These are phyloP conservation scores for Blumeria graminis DNA, from an alignment of 2,329 filamentous ascomycete genomes.

Conservation along the genomic window DNA sequence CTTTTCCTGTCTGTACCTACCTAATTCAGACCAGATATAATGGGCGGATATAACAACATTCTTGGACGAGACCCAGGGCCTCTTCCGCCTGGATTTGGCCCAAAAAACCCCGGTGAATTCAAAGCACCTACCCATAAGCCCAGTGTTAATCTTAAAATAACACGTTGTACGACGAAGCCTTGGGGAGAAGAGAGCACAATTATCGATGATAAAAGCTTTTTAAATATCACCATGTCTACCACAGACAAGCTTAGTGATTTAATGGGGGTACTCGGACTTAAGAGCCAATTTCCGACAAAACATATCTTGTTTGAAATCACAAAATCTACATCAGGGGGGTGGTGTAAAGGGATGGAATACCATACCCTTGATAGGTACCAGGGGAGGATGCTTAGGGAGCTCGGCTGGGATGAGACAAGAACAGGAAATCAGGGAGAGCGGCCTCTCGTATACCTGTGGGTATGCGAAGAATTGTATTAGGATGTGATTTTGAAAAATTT, in stretches of 20 bases:
- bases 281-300: conserved; percentile 18
- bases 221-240: no score
- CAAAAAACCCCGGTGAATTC: no score
- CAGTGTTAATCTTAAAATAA: no score
- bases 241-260: no score
- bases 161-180: no score
- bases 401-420: conserved; percentile 32
- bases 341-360: conserved; percentile 31
- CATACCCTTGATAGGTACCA: conserved; percentile 23
- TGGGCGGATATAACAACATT: conserved; percentile 1
- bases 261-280: background rate
- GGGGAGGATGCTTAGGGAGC: conserved; percentile 25
- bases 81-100: conserved; percentile 5
- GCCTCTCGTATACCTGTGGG: conserved; percentile 33
- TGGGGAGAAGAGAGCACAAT: no score
- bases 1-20: no score
- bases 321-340: conserved; percentile 29
- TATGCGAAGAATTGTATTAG: no score
- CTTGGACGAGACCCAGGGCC: conserved; percentile 9
- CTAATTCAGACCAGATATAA: background rate
- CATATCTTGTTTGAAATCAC: conserved; percentile 33
- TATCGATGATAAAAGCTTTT: no score
- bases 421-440: conserved; percentile 24
- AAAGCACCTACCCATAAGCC: no score
- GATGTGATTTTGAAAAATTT: no score